Evolutionary conservation across 2,329 filamentous ascomycete genomes (phyloP).

Genomic region (Aureobasidium sp.): DNA sequence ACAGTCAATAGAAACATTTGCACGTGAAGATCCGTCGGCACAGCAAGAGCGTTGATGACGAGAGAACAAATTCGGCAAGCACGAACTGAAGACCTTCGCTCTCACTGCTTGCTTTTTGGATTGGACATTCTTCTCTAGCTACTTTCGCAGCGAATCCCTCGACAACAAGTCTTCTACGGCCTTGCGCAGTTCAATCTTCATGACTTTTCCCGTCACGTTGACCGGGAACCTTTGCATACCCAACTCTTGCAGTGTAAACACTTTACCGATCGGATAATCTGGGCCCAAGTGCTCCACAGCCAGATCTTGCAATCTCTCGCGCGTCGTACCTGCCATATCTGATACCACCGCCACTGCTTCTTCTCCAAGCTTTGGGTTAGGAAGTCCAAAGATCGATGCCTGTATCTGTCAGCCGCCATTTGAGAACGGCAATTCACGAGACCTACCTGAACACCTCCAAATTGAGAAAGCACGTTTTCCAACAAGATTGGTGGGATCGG

Average conservation of each 20-base stretch:
- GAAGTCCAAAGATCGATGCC: not conserved
- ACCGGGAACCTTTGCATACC: not conserved
- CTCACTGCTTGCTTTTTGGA: no score
- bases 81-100: no score
- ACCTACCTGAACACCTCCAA: not conserved
- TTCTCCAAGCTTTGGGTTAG: not conserved
- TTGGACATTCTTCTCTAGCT: not conserved
- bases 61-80: no score
- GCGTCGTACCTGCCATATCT: not conserved
- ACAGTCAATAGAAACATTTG: no score
- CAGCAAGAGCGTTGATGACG: no score
- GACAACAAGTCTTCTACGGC: not conserved
- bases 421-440: not conserved
- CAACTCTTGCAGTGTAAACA: not conserved
- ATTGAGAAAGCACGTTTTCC: not conserved
- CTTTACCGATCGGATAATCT: not conserved
- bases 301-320: not conserved
- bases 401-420: not conserved
- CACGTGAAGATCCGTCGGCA: no score
- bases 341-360: not conserved
- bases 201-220: conserved; percentile 1
- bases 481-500: not conserved
- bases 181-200: conserved; percentile 4
- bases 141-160: not conserved
- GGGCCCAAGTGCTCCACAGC: not conserved